These are phyloP conservation scores for Drechslerella coelobrocha DNA, from an alignment of 2,329 filamentous ascomycete genomes.

Conservation along the genomic window DNA sequence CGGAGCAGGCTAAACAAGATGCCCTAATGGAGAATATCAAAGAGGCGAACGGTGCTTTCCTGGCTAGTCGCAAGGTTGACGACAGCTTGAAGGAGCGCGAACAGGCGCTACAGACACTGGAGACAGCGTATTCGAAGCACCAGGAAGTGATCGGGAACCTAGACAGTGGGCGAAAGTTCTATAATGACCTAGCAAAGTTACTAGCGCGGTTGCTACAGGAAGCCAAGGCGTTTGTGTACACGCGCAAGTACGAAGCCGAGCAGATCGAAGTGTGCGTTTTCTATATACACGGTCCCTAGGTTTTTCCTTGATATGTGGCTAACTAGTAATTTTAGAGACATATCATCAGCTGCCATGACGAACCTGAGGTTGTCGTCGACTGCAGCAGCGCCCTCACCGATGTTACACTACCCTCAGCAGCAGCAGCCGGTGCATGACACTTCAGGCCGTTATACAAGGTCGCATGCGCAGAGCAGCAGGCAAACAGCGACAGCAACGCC, in stretches of 20 bases:
- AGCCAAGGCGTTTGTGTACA: slow-evolving; percentile 76
- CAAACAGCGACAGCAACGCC: slow-evolving; percentile 62
- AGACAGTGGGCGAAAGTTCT: slow-evolving; percentile 91
- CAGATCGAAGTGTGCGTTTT: slow-evolving; percentile 73
- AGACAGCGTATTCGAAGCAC: slow-evolving; percentile 93
- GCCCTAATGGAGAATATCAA: slow-evolving; percentile 72
- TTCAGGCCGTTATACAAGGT: slow-evolving; percentile 65
- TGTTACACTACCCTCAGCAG: slow-evolving; percentile 25
- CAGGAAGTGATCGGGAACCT: slow-evolving; percentile 93
- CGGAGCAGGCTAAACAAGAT: slow-evolving; percentile 78
- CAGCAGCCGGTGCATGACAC: slow-evolving; percentile 54
- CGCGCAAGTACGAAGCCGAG: slow-evolving; percentile 79
- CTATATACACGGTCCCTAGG: background rate
- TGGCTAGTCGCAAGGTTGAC: slow-evolving; percentile 73
- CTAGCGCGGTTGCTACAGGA: slow-evolving; percentile 85
- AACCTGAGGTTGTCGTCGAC: slow-evolving; percentile 32
- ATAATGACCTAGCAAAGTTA: slow-evolving; percentile 91
- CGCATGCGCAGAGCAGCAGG: slow-evolving; percentile 62
- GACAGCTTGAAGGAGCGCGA: slow-evolving; percentile 76
- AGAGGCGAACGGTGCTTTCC: slow-evolving; percentile 79
- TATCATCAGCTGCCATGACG: slow-evolving; percentile 15
- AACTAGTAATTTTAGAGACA: slow-evolving; percentile 5
- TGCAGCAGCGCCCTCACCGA: slow-evolving; percentile 32
- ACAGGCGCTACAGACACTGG: slow-evolving; percentile 81
- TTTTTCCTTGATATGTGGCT: background rate